These are phyloP conservation scores for Rosa persica DNA, from an alignment of 306 rosid species.

Conservation along the genomic window DNA sequence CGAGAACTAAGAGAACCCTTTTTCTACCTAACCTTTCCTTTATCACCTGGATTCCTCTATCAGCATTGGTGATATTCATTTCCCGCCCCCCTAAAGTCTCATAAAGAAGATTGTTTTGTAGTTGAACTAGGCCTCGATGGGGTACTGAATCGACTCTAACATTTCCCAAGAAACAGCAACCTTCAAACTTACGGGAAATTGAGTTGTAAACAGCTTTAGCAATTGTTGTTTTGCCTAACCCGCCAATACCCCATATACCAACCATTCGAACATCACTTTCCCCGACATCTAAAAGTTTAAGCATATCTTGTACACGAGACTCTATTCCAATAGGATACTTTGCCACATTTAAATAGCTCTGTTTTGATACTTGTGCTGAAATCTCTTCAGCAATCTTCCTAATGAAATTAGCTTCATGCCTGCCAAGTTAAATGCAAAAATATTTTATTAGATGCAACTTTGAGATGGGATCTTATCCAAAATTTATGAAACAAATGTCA, in stretches of 20 bases:
- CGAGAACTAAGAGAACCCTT: conserved; percentile 8
- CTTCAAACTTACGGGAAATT: background rate
- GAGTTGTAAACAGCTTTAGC: background rate
- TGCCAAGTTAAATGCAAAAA: background rate
- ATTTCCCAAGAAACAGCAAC: background rate
- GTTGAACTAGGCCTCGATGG: background rate
- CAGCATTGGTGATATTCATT: background rate
- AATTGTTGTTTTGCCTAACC: background rate
- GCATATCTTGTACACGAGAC: background rate
- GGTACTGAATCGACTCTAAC: background rate
- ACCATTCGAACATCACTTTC: conserved; percentile 1
- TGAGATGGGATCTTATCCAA: background rate
- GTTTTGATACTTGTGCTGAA: background rate
- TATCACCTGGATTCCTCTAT: background rate
- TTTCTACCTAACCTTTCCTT: background rate
- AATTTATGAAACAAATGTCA: too few relatives aligned
- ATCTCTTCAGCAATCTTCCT: background rate
- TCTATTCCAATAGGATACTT: background rate
- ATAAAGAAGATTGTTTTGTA: background rate
- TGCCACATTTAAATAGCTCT: background rate
- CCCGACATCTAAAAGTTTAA: background rate
- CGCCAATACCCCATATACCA: background rate
- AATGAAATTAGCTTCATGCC: background rate
- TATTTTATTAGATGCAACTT: too few relatives aligned
- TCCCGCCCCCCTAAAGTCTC: background rate